Base-by-base conservation (phyloP, 768 basidiomycete genomes). In the Kwoniella mangroviensis region DNA sequence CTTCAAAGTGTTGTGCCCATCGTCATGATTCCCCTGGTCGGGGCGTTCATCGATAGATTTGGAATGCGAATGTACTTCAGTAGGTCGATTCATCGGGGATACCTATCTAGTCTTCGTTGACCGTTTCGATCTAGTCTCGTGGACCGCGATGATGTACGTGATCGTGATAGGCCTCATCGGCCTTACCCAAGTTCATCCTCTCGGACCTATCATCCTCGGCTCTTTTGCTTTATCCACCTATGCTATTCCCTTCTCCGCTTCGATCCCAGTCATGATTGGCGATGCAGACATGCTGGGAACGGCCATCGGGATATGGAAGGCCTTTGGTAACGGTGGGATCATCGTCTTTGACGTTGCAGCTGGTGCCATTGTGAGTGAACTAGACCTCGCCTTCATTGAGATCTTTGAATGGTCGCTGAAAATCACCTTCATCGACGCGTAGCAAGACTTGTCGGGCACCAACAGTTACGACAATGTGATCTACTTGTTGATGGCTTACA, bases 1-100 rank as follows among this genome's bases (percentile, higher is more conserved):
- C 60, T 79, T 61, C 76, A 74, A 52, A 72, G 73, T 49, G 67
- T 82, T 40, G 76, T 80, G 7, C 80, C 81, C 1, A 81, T 82
- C 63, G 69, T 82, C 28, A 53, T 81, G 49, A 82, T 75, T 4
- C 81, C 81, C 2, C 12, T 77, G 6, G 69, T 78, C 7, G 81
- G 81, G 2, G 28, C 66, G 26, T 79, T 75, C 52, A 80, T 82
- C 59, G 81, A 82, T 64, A 62, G 75, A 19, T 76, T 75, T 58
- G 81, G 81, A 11, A 69, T 70, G 62, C 61, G 81, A 17, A 81
- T 75, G 73, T 60, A 70, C 52, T 78, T 82, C 65, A 57, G 72
- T 73, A 43, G 55, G 72, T 66, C 3, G 45, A 49, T 49, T 49
- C 19, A 17, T 13, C 34, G 34, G 6, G 34, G 6, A 34, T 7